Evolutionary conservation across 192 early-diverging fungal species (phyloP).

Genomic region (Coemansia sp.): DNA sequence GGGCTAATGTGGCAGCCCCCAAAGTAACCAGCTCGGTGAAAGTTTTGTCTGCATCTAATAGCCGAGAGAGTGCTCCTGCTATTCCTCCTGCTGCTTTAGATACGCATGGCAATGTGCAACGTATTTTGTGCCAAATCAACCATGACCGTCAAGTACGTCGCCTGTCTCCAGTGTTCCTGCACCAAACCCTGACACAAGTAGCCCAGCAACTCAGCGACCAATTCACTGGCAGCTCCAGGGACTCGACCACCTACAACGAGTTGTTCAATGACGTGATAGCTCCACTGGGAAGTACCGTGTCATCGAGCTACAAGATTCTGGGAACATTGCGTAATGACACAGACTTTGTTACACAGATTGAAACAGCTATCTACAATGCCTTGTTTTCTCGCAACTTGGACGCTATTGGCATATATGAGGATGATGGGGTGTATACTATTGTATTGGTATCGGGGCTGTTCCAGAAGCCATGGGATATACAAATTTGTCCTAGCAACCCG

Average conservation of each 20-base stretch:
- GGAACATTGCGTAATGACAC: constrained; percentile 21
- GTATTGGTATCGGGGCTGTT: constrained; percentile 33
- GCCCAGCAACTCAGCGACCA: constrained; percentile 24
- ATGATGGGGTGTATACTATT: constrained; percentile 38
- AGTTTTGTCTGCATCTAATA: neutral
- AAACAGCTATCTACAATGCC: constrained; percentile 21
- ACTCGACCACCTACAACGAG: constrained; percentile 16
- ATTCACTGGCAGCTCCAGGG: constrained; percentile 13
- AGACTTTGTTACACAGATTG: constrained; percentile 21
- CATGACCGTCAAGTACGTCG: constrained; percentile 34
- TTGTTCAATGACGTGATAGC: constrained; percentile 18
- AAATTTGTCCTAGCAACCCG: constrained; percentile 16
- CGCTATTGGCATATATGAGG: constrained; percentile 37
- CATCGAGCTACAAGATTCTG: constrained; percentile 47
- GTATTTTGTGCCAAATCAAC: constrained; percentile 45
- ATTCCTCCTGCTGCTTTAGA: neutral
- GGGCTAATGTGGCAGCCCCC: neutral
- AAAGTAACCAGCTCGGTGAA: neutral
- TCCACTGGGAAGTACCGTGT: constrained; percentile 30
- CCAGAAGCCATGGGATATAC: constrained; percentile 16
- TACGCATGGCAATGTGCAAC: constrained; percentile 19
- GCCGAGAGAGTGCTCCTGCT: neutral
- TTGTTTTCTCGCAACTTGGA: constrained; percentile 47
- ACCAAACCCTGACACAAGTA: constrained; percentile 35
- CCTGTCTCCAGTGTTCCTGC: constrained; percentile 38